Evolutionary conservation across 2,329 filamentous ascomycete species (phyloP), one percentile per base, ranked within the genome.

Genomic region (Penicillium corylophilum): DNA sequence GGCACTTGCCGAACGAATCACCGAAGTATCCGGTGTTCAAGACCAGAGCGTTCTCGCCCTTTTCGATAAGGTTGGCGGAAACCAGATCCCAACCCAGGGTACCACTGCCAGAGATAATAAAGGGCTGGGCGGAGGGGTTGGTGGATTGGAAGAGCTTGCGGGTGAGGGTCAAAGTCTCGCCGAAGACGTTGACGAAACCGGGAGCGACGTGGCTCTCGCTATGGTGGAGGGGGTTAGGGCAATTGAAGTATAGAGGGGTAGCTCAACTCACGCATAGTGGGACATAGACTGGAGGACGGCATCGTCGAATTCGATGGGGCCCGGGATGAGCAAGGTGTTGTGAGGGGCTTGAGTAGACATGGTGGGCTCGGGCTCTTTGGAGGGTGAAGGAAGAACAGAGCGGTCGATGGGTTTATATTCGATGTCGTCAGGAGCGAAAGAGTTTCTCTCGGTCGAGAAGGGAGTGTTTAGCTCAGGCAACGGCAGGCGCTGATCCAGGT

Each of bases 251-350:
- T 44, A 4, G 8, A 9, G 16, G 38, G 35, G 16, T 5, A 22
- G 22, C 29, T 15, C 24, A 26, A 64, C 62, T 61, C 54, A 70
- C 76, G 66, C 78, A 90, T 88, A 95, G 76, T 96, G 91, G 79
- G 88, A 87, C 93, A 96, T 96, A 55, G 91, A 90, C 74, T 92
- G 84, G 46, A 96, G 84, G 55, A 97, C 93, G 43, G 86, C 91
- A 93, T 97, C 93, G 72, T 96, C 93, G 70, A 96, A 96, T 78
- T 97, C 93, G 73, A 97, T 95, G 68, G 94, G 94, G 59, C 94
- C 94, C 44, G 94, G 94, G 69, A 99, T 97, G 76, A 99, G 85
- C 75, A 99, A 80, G 50, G 93, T 87, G 47, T 83, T 79, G 69
- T 87, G 84, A 50, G 80, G 72, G 48, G 81, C 65, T 74, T 86